Base-by-base conservation (phyloP, 257 asterid genomes). In the Datura wrightii region DNA sequence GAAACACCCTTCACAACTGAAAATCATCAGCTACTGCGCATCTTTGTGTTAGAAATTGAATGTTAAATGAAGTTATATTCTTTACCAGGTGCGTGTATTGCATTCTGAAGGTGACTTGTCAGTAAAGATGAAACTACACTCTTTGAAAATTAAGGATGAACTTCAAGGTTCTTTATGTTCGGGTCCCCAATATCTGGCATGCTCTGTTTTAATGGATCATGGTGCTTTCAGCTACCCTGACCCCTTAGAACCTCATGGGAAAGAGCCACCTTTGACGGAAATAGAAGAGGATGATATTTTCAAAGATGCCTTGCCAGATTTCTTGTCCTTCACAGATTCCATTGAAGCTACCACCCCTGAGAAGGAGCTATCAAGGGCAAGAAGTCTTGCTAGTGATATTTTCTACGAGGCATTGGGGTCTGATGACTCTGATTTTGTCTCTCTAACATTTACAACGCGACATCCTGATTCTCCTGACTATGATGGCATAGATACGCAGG, bases 401-500 rank as follows among this genome's bases (percentile, higher is more conserved):
- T 97, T 94, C 86, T 94, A 97, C 39, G 99, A 97, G 92, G 95
- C 97, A 83, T 83, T 90, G 92, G 94, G 97, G 79, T 89, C 91
- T 79, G 97, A 97, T 88, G 97, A 92, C 87, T 89, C 98, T 91
- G 97, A 95, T 91, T 97, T 97, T 91, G 98, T 97, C 79, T 93
- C 99, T 80, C 92, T 97, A 85, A 86, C 90, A 82, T 97, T 90
- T 90, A 59, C 88, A 86, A 92, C 90, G 24, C 92, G 95, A 89
- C 86, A 88, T 92, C 94, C 95, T 80, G 86, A 90, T 88, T 95
- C 98, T 41, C 96, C 94, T 62, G 94, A 94, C 84, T 97, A 97
- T 83, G 95, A 92, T 91, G 99, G 99, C 85, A 89, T 91, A 80
- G 99, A 97, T 91, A 93, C 98, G 42, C 97, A 95, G 99, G 99